phyloP scores from a whole-genome alignment of 2,329 filamentous ascomycete species.

The Fusarium veterinarium region DNA sequence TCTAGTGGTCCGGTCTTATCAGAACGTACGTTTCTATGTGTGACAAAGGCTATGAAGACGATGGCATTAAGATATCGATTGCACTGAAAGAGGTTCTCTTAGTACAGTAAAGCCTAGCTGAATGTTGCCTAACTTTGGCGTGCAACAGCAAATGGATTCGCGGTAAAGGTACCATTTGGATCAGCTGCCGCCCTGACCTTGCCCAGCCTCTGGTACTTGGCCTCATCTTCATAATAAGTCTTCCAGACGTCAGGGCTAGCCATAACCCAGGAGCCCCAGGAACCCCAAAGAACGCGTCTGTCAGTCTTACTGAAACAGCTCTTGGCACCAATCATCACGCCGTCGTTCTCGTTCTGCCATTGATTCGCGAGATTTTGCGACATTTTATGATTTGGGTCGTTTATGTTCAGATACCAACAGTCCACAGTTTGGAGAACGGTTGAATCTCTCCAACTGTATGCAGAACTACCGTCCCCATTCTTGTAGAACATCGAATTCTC shows the following conservation, averaged over 20 bases:
- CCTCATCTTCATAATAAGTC: neutral
- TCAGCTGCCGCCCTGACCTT: neutral
- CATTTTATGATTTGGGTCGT: rapidly evolving
- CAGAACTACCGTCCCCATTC: neutral
- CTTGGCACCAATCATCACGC: neutral
- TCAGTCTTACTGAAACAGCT: neutral
- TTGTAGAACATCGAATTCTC: neutral
- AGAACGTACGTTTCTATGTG: neutral
- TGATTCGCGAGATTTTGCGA: neutral
- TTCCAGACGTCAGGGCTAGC: neutral
- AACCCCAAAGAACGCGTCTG: neutral
- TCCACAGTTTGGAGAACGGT: neutral
- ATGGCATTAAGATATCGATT: neutral
- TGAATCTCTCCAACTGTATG: neutral
- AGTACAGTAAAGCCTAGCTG: neutral
- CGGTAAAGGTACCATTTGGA: neutral
- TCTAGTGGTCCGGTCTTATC: neutral
- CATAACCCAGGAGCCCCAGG: neutral
- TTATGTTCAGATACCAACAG: neutral
- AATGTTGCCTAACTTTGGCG: neutral
- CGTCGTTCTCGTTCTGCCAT: neutral
- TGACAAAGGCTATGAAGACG: neutral
- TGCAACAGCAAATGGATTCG: neutral
- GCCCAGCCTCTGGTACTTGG: neutral
- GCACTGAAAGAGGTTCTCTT: neutral